phyloP scores from a whole-genome alignment of 2,329 filamentous ascomycete genomes.

The Fusarium sp. region DNA sequence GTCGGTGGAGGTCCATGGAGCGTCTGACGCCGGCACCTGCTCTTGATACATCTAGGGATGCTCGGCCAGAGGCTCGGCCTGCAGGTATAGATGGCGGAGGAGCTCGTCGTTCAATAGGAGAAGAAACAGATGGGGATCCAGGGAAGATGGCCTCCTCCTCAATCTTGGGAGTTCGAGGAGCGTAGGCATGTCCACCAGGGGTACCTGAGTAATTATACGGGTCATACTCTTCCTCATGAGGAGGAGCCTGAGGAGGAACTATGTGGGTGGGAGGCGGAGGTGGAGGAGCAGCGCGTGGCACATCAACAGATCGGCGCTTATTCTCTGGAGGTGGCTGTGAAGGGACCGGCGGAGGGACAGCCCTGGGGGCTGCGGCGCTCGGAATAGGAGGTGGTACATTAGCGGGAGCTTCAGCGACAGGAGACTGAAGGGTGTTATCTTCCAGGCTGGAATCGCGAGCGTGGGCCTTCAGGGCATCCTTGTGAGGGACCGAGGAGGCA shows the following conservation, averaged over 20 bases:
- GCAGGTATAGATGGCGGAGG: constrained; percentile 53
- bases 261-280: constrained; percentile 71
- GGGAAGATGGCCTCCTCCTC: constrained; percentile 64
- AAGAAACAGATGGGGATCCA: constrained; percentile 58
- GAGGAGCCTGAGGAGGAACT: constrained; percentile 65
- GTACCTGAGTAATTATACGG: constrained; percentile 68
- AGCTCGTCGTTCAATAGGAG: constrained; percentile 61
- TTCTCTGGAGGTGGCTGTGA: constrained; percentile 67
- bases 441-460: constrained; percentile 82
- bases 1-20: constrained; percentile 82
- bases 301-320: constrained; percentile 75
- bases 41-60: constrained; percentile 54
- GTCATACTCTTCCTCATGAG: constrained; percentile 76
- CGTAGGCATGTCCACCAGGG: constrained; percentile 46
- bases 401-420: constrained; percentile 59
- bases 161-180: constrained; percentile 54
- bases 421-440: constrained; percentile 72
- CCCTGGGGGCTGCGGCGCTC: constrained; percentile 65
- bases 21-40: constrained; percentile 59
- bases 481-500: constrained; percentile 91
- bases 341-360: constrained; percentile 74
- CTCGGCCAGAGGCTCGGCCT: constrained; percentile 44
- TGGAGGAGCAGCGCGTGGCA: constrained; percentile 77
- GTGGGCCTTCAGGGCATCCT: constrained; percentile 90
- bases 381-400: constrained; percentile 69